These are phyloP conservation scores for Penicillium sp. DNA, from an alignment of 2,329 filamentous ascomycete genomes.

Conservation along the genomic window DNA sequence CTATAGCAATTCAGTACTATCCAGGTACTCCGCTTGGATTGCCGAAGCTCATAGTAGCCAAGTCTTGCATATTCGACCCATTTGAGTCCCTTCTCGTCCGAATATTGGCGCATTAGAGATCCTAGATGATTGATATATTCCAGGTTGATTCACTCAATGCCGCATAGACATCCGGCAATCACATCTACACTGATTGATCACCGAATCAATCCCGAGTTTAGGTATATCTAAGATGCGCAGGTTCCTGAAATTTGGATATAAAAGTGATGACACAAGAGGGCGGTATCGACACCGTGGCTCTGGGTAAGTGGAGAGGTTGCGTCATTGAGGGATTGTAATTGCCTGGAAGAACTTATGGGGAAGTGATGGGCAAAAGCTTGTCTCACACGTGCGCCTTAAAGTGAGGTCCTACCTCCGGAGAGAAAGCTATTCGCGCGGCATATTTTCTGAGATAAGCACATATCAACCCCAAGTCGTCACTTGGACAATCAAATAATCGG, in stretches of 20 bases:
- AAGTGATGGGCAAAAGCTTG: slow-evolving; percentile 9
- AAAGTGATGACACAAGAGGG: slow-evolving; percentile 12
- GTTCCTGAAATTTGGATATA: not conserved
- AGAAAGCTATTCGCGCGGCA: not conserved
- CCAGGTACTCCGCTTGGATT: not conserved
- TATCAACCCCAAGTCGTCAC: not conserved
- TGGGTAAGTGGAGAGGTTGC: slow-evolving; percentile 14
- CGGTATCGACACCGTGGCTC: slow-evolving; percentile 20
- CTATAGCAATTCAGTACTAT: not conserved
- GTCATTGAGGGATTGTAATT: slow-evolving; percentile 9
- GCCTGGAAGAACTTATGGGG: slow-evolving; percentile 7
- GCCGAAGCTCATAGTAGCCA: not conserved
- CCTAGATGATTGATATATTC: not conserved
- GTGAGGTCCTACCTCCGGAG: not conserved
- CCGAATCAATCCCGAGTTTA: not conserved
- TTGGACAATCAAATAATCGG: not conserved
- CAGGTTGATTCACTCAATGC: not conserved
- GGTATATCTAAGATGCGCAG: not conserved
- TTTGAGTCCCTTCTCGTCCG: not conserved
- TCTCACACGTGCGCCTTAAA: slow-evolving; percentile 4
- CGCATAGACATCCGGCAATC: not conserved
- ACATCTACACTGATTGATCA: not conserved
- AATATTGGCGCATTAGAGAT: not conserved
- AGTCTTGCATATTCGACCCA: too few species aligned
- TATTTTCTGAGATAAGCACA: not conserved